phyloP scores from a whole-genome alignment of 2,329 filamentous ascomycete species.

The Nemania sp. region DNA sequence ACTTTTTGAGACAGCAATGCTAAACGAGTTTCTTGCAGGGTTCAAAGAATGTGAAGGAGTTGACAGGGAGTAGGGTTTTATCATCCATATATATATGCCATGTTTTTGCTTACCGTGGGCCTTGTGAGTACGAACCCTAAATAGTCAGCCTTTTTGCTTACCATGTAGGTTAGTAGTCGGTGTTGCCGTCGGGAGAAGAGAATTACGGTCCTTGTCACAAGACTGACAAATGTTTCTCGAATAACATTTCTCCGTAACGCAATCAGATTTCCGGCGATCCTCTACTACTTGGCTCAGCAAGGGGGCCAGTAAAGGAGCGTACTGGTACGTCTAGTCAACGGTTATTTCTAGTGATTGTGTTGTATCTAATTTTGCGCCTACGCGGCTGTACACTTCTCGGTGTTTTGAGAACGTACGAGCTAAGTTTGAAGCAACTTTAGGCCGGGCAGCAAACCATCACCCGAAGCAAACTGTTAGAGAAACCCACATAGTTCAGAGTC shows the following conservation, averaged over 20 bases:
- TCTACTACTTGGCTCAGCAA: no score
- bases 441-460: constrained; percentile 3
- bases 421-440: neutral
- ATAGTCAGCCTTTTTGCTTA: no score
- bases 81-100: no score
- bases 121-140: no score
- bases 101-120: no score
- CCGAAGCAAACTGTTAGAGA: constrained; percentile 23
- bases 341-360: neutral
- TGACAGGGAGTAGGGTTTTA: neutral
- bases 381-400: constrained; percentile 1
- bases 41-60: constrained; percentile 2
- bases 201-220: no score
- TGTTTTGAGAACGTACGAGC: constrained; percentile 1
- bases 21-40: constrained; percentile 12
- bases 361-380: constrained; percentile 21
- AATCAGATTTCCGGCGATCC: no score
- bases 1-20: constrained; percentile 5
- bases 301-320: no score
- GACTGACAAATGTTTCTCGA: no score
- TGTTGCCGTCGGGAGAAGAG: no score
- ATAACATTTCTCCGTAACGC: no score
- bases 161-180: no score
- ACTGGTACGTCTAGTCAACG: constrained; percentile 10
- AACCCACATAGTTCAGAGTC: neutral